Evolutionary conservation across 2,329 filamentous ascomycete genomes (phyloP).

Genomic region (Dactylella cylindrospora): DNA sequence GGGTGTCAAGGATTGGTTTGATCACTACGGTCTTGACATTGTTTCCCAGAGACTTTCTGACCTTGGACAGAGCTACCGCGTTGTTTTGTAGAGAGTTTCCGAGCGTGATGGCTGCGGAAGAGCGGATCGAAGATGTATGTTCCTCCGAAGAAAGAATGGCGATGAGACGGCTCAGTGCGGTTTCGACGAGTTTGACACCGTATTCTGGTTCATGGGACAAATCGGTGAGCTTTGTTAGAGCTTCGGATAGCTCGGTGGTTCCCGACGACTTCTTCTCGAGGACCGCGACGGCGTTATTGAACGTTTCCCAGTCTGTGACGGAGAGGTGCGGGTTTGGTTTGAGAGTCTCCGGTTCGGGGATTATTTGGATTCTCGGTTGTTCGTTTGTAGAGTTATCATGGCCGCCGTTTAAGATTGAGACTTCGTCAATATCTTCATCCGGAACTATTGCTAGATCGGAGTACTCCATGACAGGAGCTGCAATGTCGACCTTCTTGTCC

Average conservation of each 20-base stretch:
- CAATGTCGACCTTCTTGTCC: conserved; percentile 15
- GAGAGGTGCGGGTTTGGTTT: conserved; percentile 50
- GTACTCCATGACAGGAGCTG: conserved; percentile 46
- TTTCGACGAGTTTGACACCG: conserved; percentile 64
- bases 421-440: conserved; percentile 50
- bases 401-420: conserved; percentile 25
- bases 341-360: conserved; percentile 56
- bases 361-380: conserved; percentile 51
- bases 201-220: conserved; percentile 71
- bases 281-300: conserved; percentile 57
- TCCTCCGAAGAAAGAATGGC: conserved; percentile 54
- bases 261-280: conserved; percentile 54
- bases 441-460: conserved; percentile 61
- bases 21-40: conserved; percentile 53
- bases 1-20: conserved; percentile 39
- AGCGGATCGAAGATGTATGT: conserved; percentile 48
- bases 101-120: conserved; percentile 61
- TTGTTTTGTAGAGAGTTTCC: conserved; percentile 66
- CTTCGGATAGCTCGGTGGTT: conserved; percentile 44
- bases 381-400: conserved; percentile 35
- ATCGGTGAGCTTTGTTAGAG: conserved; percentile 62
- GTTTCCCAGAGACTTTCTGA: conserved; percentile 47
- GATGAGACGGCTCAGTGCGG: conserved; percentile 61
- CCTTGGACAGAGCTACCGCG: conserved; percentile 58
- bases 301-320: conserved; percentile 54